Evolutionary conservation across 805 yeast genomes (phyloP).

Genomic region (Saturnispora halmiae): DNA sequence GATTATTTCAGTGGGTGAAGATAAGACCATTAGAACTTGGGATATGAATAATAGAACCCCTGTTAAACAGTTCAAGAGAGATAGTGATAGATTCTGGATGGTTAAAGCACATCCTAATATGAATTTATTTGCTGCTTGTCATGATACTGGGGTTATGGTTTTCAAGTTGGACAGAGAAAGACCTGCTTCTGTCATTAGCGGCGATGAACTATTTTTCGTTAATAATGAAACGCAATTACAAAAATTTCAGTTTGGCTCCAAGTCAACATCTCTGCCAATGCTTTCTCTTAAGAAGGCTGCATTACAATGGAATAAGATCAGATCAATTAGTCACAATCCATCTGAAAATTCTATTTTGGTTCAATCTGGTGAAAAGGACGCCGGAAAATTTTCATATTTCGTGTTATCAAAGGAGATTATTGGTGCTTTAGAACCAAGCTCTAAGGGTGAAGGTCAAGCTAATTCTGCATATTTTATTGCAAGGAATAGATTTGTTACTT

Average conservation of each 20-base stretch:
- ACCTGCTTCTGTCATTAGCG: conserved; percentile 54
- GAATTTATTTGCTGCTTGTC: conserved; percentile 92
- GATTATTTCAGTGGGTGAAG: conserved; percentile 90
- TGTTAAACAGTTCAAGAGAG: conserved; percentile 89
- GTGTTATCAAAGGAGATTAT: conserved; percentile 76
- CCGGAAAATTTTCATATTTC: conserved; percentile 62
- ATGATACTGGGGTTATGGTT: conserved; percentile 96
- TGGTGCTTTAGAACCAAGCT: conserved; percentile 92
- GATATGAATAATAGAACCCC: conserved; percentile 90
- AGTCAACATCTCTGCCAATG: conserved; percentile 65
- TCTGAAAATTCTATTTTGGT: conserved; percentile 81
- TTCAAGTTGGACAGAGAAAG: conserved; percentile 96
- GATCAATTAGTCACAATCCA: conserved; percentile 83
- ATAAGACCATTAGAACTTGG: conserved; percentile 94
- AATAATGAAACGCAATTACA: conserved; percentile 84
- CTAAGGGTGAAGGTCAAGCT: conserved; percentile 70
- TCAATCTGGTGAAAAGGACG: conserved; percentile 65
- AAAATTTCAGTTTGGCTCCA: conserved; percentile 57
- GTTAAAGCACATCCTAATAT: conserved; percentile 81
- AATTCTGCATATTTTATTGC: conserved; percentile 85
- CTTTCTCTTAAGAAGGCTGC: conserved; percentile 79
- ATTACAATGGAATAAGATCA: conserved; percentile 75
- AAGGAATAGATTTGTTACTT: conserved; percentile 87
- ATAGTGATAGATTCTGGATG: conserved; percentile 90
- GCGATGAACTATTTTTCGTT: conserved; percentile 58